Evolutionary conservation across 495 filamentous ascomycete genomes (phyloP).

Genomic region (Daldinia grandis): DNA sequence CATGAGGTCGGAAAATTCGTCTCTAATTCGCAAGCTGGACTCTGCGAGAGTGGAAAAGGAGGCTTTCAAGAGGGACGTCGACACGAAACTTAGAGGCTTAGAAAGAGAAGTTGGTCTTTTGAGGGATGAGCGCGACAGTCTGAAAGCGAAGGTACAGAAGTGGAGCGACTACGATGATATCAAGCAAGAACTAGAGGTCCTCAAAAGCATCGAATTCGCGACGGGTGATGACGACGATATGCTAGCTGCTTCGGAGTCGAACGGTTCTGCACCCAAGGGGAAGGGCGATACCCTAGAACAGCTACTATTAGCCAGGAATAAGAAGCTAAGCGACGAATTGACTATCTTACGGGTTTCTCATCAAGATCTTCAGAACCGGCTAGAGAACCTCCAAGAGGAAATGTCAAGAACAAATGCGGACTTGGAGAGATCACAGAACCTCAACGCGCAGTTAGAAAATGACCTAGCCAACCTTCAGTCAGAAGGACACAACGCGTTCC

Average conservation of each 20-base stretch:
- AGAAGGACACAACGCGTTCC: constrained; percentile 81
- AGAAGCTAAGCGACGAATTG: constrained; percentile 92
- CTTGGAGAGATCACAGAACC: constrained; percentile 81
- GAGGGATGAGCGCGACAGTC: constrained; percentile 71
- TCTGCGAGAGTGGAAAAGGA: constrained; percentile 82
- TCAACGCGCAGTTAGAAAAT: constrained; percentile 90
- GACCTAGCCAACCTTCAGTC: constrained; percentile 89
- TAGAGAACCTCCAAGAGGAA: constrained; percentile 83
- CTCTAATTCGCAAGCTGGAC: constrained; percentile 86
- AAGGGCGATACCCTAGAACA: constrained; percentile 89
- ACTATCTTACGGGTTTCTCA: constrained; percentile 93
- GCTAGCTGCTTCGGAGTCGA: constrained; percentile 51
- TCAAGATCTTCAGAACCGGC: constrained; percentile 83
- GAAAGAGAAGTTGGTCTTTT: constrained; percentile 76
- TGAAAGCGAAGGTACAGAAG: constrained; percentile 82
- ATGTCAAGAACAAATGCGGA: constrained; percentile 85
- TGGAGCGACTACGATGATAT: constrained; percentile 97
- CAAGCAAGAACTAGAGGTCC: constrained; percentile 92
- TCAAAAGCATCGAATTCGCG: constrained; percentile 97
- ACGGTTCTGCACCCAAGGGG: constrained; percentile 61
- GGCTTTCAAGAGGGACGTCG: constrained; percentile 73
- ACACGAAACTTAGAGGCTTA: constrained; percentile 72
- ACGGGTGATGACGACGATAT: constrained; percentile 84
- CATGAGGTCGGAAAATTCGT: constrained; percentile 89
- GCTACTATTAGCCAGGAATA: constrained; percentile 89